phyloP scores from a whole-genome alignment of 1,284 basidiomycete species.

The Bondarzewia mesenterica region DNA sequence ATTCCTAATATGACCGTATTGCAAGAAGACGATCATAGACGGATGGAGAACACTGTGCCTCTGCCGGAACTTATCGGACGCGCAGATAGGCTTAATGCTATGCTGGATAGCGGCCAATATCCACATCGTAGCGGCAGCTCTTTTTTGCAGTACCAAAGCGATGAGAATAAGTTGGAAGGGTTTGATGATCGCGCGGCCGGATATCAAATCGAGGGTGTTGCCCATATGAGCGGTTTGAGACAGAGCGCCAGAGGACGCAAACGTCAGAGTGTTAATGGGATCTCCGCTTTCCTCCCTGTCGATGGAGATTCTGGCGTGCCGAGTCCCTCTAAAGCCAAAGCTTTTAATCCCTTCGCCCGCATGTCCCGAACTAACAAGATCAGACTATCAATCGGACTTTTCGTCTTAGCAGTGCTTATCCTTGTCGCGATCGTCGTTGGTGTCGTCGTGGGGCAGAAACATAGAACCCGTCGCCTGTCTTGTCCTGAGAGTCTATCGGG shows the following conservation, averaged over 20 bases:
- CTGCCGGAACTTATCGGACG: slow-evolving; percentile 44
- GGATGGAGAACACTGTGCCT: slow-evolving; percentile 36
- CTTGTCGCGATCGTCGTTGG: slow-evolving; percentile 33
- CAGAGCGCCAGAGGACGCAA: too few relatives aligned
- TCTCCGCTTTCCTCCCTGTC: too few relatives aligned
- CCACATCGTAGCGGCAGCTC: slow-evolving; percentile 30
- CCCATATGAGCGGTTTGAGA: too few relatives aligned
- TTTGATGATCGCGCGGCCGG: too few relatives aligned
- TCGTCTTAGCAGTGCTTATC: slow-evolving; percentile 25
- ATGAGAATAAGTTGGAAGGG: too few relatives aligned
- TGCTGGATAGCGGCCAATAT: slow-evolving; percentile 45
- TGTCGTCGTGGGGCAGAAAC: slow-evolving; percentile 25
- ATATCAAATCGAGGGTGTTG: too few relatives aligned
- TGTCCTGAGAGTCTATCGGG: slow-evolving; percentile 40
- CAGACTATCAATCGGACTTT: slow-evolving; percentile 12
- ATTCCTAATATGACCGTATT: slow-evolving; percentile 35
- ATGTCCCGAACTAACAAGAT: slow-evolving; percentile 17
- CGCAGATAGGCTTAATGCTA: slow-evolving; percentile 36
- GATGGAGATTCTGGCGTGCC: background rate
- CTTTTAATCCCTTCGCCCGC: background rate
- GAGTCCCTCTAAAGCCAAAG: slow-evolving; percentile 8
- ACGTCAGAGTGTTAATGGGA: too few relatives aligned
- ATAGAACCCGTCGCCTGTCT: slow-evolving; percentile 11
- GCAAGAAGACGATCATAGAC: slow-evolving; percentile 31
- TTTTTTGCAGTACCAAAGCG: too few relatives aligned